These are phyloP conservation scores for Groenewaldozyma sp. DNA, from an alignment of 1,139 yeast genomes.

Conservation along the genomic window DNA sequence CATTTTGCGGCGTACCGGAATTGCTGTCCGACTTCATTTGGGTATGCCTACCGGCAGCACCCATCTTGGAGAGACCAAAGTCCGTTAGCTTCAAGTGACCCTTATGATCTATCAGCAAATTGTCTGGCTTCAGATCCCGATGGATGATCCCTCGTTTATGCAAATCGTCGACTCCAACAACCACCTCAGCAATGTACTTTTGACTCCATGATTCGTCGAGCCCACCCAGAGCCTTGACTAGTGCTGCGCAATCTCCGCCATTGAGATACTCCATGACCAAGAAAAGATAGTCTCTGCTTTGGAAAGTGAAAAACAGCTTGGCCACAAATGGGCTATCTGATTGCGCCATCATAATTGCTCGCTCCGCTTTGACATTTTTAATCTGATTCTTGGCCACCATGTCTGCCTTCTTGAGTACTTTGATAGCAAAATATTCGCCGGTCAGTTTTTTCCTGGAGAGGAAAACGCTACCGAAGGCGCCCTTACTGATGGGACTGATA, in stretches of 20 bases:
- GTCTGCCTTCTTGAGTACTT: constrained; percentile 86
- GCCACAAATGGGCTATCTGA: constrained; percentile 93
- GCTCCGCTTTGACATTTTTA: constrained; percentile 83
- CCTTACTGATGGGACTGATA: constrained; percentile 87
- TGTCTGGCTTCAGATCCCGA: constrained; percentile 93
- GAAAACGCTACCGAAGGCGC: constrained; percentile 95
- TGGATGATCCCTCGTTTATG: constrained; percentile 87
- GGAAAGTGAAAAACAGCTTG: constrained; percentile 79
- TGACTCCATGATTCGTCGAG: constrained; percentile 79
- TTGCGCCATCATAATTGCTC: constrained; percentile 97
- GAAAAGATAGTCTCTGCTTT: constrained; percentile 76
- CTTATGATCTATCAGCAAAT: constrained; percentile 67
- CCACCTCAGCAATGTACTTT: constrained; percentile 80
- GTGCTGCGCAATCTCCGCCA: constrained; percentile 93
- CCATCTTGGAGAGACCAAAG: constrained; percentile 88
- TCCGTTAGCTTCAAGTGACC: constrained; percentile 94
- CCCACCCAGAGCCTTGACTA: constrained; percentile 71
- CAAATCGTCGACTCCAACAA: constrained; percentile 82
- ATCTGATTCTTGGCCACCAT: constrained; percentile 97
- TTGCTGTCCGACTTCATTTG: constrained; percentile 6
- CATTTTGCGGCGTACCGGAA: not conserved
- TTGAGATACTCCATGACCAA: constrained; percentile 93
- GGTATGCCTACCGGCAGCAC: constrained; percentile 74
- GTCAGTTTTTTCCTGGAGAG: constrained; percentile 74
- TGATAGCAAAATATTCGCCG: constrained; percentile 93